A percentile compares a stretch with the other conserved stretches of the same genome.
phyloP scores from a whole-genome alignment of 2,329 filamentous ascomycete genomes.

The Huntiella bhutanensis region DNA sequence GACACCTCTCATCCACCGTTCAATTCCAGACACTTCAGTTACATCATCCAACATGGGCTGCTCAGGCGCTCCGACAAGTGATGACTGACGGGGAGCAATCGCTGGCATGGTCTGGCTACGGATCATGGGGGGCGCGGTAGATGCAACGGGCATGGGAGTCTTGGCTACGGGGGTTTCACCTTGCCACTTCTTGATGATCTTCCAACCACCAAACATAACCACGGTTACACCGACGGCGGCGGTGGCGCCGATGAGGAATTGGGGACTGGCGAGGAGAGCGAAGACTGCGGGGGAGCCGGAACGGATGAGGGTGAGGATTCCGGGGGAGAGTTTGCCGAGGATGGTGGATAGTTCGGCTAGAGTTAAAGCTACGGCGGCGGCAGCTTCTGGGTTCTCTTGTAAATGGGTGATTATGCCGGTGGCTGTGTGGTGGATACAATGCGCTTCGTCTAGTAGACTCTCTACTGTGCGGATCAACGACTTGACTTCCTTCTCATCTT shows the following conservation, averaged over 20 bases:
- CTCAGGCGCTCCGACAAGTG: conserved; percentile 20
- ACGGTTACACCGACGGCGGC: conserved; percentile 85
- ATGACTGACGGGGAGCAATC: conserved; percentile 15
- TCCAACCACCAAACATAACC: conserved; percentile 89
- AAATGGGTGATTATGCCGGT: conserved; percentile 60
- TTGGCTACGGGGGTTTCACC: conserved; percentile 19
- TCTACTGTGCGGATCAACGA: conserved; percentile 58
- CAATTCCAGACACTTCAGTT: conserved; percentile 34
- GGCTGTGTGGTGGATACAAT: conserved; percentile 74
- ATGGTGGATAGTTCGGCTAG: conserved; percentile 78
- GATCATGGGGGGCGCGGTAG: conserved; percentile 4
- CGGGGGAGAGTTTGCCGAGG: conserved; percentile 66
- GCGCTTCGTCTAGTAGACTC: conserved; percentile 61
- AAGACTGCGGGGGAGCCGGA: conserved; percentile 70
- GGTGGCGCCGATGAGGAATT: conserved; percentile 85
- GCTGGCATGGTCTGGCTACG: conserved; percentile 12
- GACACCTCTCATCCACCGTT: conserved; percentile 35
- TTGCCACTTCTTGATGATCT: conserved; percentile 77
- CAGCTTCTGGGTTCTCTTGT: conserved; percentile 59
- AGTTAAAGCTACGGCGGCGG: conserved; percentile 82
- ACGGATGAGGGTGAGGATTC: conserved; percentile 58
- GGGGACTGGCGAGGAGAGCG: conserved; percentile 67
- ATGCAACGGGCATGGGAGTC: conserved; percentile 15
- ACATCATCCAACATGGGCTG: conserved; percentile 37
- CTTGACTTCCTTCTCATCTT: conserved; percentile 36